A percentile compares a stretch with the other conserved stretches of the same genome.
These are phyloP conservation scores for Colletotrichum sp. DNA, from an alignment of 2,329 filamentous ascomycete genomes.

Conservation along the genomic window DNA sequence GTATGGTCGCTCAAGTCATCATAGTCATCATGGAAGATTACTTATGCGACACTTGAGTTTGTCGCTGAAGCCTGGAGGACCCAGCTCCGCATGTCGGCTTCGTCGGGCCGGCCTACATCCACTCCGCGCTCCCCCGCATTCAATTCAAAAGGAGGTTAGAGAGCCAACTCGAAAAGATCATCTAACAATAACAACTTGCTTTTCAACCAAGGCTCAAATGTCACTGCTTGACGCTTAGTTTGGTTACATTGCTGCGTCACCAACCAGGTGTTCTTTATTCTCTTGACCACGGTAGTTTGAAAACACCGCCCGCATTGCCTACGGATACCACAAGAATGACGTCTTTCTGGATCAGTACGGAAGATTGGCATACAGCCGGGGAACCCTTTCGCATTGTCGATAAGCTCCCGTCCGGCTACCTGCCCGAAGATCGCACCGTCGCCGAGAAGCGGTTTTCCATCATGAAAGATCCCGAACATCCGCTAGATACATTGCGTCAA, in stretches of 20 bases:
- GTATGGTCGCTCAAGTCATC: background rate
- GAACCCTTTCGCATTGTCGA: slow-evolving; percentile 29
- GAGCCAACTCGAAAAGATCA: background rate
- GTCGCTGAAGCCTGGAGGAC: background rate
- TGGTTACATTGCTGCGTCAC: background rate
- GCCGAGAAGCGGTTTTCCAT: background rate
- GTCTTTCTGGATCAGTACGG: slow-evolving; percentile 26
- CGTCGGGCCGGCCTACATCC: background rate
- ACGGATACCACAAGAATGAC: background rate
- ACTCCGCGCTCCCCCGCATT: background rate
- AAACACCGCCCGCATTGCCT: background rate
- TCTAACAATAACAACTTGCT: background rate
- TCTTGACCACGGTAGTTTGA: background rate
- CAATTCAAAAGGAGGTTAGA: background rate
- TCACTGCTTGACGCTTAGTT: background rate
- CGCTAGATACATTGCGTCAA: background rate
- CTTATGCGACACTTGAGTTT: background rate
- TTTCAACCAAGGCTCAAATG: background rate
- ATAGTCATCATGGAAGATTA: background rate
- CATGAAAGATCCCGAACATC: background rate
- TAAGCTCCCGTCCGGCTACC: background rate
- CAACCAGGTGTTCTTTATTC: background rate
- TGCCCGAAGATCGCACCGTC: background rate
- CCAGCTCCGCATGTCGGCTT: background rate
- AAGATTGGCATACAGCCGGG: slow-evolving; percentile 31